These are phyloP conservation scores for Ophiocordyceps australis DNA, from an alignment of 2,329 filamentous ascomycete species.

Conservation along the genomic window DNA sequence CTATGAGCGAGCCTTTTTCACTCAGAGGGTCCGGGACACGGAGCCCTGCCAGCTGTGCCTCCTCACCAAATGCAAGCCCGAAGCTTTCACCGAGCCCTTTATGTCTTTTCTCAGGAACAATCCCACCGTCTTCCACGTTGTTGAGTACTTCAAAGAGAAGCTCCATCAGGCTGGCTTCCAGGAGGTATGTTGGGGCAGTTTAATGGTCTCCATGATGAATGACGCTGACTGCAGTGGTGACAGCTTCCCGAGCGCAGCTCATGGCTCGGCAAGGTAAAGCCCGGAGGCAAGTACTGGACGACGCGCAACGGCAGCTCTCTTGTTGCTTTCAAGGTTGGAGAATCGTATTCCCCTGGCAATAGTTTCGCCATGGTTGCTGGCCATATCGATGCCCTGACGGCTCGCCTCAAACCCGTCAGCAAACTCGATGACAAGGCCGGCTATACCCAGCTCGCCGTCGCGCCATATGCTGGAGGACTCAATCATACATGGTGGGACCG, in stretches of 20 bases:
- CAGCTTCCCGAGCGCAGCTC: conserved; percentile 60
- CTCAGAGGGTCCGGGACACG: conserved; percentile 9
- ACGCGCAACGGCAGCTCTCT: conserved; percentile 73
- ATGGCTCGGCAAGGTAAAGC: conserved; percentile 55
- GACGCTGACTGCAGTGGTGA: not conserved
- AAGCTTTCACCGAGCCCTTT: conserved; percentile 66
- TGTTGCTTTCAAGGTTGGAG: conserved; percentile 72
- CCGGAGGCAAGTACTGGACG: conserved; percentile 77
- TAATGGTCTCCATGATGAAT: not conserved
- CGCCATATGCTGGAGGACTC: conserved; percentile 77
- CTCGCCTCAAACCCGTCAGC: conserved; percentile 80
- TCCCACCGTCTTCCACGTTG: conserved; percentile 85
- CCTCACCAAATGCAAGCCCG: conserved; percentile 25
- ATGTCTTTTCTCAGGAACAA: conserved; percentile 76
- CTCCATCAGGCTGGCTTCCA: conserved; percentile 56
- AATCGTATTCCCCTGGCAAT: conserved; percentile 65
- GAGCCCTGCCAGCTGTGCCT: conserved; percentile 19
- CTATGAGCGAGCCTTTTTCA: conserved; percentile 11
- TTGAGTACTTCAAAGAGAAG: conserved; percentile 58
- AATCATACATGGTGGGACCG: conserved; percentile 95
- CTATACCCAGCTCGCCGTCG: conserved; percentile 77
- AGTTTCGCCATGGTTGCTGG: conserved; percentile 79
- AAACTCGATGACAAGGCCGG: conserved; percentile 70
- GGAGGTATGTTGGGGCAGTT: conserved; percentile 29
- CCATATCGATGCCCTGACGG: conserved; percentile 83